phyloP scores from a whole-genome alignment of 768 basidiomycete genomes.

The Tephrocybe sp. region DNA sequence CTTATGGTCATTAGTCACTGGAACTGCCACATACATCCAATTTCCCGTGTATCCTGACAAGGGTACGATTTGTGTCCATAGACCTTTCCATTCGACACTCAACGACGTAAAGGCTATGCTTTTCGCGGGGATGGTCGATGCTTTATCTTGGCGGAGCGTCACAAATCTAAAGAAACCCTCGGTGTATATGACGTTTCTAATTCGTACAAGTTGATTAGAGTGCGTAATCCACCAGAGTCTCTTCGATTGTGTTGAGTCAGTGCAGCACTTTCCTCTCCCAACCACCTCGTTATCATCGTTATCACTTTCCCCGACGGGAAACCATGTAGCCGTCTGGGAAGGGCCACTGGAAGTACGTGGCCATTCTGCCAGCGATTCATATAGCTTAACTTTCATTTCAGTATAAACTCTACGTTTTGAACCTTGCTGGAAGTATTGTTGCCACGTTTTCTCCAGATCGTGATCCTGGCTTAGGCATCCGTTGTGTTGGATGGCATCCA shows the following conservation, averaged over 20 bases:
- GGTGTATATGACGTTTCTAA: slow-evolving; percentile 79
- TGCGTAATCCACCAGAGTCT: slow-evolving; percentile 29
- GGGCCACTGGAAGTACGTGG: slow-evolving; percentile 70
- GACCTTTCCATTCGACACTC: not conserved
- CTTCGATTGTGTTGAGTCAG: slow-evolving; percentile 4
- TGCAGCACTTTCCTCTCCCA: slow-evolving; percentile 80
- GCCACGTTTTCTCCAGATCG: slow-evolving; percentile 67
- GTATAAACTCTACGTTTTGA: slow-evolving; percentile 76
- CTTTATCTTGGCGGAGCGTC: slow-evolving; percentile 83
- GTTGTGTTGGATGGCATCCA: slow-evolving; percentile 82
- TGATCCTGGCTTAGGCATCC: slow-evolving; percentile 84
- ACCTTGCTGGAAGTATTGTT: slow-evolving; percentile 60
- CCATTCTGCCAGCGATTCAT: not conserved
- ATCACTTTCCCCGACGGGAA: slow-evolving; percentile 73
- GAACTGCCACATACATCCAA: slow-evolving; percentile 79
- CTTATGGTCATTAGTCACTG: slow-evolving; percentile 79
- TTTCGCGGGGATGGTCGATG: slow-evolving; percentile 82
- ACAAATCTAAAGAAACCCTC: slow-evolving; percentile 84
- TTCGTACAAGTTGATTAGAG: slow-evolving; percentile 70
- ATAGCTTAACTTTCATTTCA: slow-evolving; percentile 25
- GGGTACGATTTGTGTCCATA: slow-evolving; percentile 41
- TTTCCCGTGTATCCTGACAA: slow-evolving; percentile 78
- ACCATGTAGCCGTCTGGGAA: slow-evolving; percentile 80
- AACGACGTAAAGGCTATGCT: slow-evolving; percentile 56
- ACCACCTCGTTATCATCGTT: slow-evolving; percentile 71